A percentile compares a stretch with the other conserved stretches of the same genome.
phyloP scores from a whole-genome alignment of 768 basidiomycete species.

The Xerocomus brunneocitrinus region DNA sequence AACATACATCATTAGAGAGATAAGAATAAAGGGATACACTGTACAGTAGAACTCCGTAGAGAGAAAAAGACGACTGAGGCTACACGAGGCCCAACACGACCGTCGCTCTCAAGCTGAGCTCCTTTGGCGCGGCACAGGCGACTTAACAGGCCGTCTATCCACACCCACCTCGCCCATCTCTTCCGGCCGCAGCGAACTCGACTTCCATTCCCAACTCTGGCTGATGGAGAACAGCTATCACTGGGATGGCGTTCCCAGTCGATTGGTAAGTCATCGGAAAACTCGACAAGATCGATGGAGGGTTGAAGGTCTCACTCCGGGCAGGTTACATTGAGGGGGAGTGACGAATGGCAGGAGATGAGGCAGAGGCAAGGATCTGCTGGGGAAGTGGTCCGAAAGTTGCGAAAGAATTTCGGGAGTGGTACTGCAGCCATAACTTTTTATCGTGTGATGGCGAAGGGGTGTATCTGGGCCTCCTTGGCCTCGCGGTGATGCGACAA shows the following conservation, averaged over 20 bases:
- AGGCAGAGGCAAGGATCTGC: conserved; percentile 25
- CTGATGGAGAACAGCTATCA: conserved; percentile 62
- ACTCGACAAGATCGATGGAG: conserved; percentile 20
- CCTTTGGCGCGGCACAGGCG: conserved; percentile 29
- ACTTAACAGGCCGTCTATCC: conserved; percentile 29
- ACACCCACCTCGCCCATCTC: conserved; percentile 41
- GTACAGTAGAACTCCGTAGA: neutral
- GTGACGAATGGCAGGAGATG: conserved; percentile 33
- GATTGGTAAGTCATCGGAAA: conserved; percentile 4
- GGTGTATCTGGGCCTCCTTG: conserved; percentile 31
- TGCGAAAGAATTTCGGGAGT: conserved; percentile 48
- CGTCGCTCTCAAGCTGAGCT: conserved; percentile 72
- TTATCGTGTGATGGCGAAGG: conserved; percentile 41
- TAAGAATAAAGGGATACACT: neutral
- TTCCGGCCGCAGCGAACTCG: conserved; percentile 50
- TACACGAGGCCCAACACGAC: conserved; percentile 75
- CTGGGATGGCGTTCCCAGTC: conserved; percentile 27
- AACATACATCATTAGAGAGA: too few relatives aligned
- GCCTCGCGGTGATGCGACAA: conserved; percentile 47
- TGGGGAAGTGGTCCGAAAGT: conserved; percentile 27
- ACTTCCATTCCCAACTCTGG: conserved; percentile 95
- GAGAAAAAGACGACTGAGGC: neutral
- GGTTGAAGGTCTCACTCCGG: conserved; percentile 41
- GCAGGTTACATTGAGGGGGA: conserved; percentile 45
- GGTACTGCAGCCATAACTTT: conserved; percentile 59